Conservation (phyloP, 2,329 filamentous ascomycete genomes). For the Neofusicoccum parvum region DNA sequence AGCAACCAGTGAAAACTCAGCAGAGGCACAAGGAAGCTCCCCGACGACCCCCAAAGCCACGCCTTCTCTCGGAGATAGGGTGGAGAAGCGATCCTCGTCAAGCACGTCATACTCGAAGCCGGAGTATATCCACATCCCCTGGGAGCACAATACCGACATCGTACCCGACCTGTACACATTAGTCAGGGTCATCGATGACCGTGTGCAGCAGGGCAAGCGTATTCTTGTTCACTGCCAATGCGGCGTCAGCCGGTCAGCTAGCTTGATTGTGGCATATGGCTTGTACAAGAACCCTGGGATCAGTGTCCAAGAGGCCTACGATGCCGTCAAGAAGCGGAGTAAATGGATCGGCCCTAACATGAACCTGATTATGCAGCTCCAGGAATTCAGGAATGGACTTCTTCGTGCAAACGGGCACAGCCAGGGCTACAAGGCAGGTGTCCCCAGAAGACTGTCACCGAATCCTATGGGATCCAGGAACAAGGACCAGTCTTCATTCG, state of each 20-base stretch:
- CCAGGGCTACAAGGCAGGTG: constrained; percentile 31
- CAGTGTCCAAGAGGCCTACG: constrained; percentile 81
- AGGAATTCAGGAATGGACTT: constrained; percentile 67
- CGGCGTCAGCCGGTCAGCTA: constrained; percentile 81
- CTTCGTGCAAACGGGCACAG: constrained; percentile 38
- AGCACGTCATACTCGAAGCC: constrained; percentile 50
- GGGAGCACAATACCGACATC: constrained; percentile 89
- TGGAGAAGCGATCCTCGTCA: constrained; percentile 20
- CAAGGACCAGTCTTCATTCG: constrained; percentile 33
- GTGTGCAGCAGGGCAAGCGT: constrained; percentile 72
- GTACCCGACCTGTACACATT: constrained; percentile 73
- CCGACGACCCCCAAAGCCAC: constrained; percentile 58
- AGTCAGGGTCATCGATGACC: constrained; percentile 74
- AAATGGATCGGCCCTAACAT: constrained; percentile 91
- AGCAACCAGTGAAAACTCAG: constrained; percentile 20
- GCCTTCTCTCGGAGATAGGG: constrained; percentile 27
- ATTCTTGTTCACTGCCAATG: constrained; percentile 85
- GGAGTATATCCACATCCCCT: constrained; percentile 84
- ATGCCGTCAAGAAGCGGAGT: constrained; percentile 77
- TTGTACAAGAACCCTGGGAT: constrained; percentile 76
- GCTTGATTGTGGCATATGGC: constrained; percentile 83
- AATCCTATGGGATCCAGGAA: constrained; percentile 30
- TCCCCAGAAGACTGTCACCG: constrained; percentile 25
- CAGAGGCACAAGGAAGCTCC: constrained; percentile 34
- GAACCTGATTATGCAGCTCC: constrained; percentile 86